Evolutionary conservation across 2,329 filamentous ascomycete species (phyloP).

Genomic region (Corinectria fuckeliana): DNA sequence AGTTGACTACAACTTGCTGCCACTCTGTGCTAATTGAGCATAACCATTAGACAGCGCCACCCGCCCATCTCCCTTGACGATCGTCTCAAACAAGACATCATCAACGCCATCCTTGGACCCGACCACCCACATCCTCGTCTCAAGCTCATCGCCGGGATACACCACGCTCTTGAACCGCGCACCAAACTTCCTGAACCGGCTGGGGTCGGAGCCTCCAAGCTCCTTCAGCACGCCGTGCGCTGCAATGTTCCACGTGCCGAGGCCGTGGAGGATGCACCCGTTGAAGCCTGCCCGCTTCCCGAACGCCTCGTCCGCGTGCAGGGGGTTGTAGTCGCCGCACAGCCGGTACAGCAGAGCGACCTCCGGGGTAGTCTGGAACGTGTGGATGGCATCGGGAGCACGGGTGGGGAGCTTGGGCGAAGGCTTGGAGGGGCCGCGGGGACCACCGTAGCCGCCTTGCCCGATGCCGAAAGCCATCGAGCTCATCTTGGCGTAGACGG

Average conservation of each 20-base stretch:
- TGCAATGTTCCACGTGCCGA: constrained; percentile 56
- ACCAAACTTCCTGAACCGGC: constrained; percentile 49
- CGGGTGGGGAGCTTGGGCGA: constrained; percentile 42
- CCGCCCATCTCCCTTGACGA: constrained; percentile 46
- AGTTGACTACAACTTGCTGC: constrained; percentile 36
- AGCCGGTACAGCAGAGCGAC: constrained; percentile 51
- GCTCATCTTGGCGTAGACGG: constrained; percentile 47
- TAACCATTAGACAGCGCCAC: constrained; percentile 47
- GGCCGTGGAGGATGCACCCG: constrained; percentile 53
- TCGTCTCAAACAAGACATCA: constrained; percentile 48
- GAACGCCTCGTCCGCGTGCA: constrained; percentile 52
- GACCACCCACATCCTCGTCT: constrained; percentile 52
- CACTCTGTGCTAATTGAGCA: constrained; percentile 38
- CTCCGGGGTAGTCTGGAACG: constrained; percentile 47
- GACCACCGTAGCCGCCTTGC: constrained; percentile 53
- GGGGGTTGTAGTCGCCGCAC: constrained; percentile 57
- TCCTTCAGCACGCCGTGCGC: constrained; percentile 50
- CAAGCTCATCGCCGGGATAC: constrained; percentile 53
- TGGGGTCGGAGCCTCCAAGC: constrained; percentile 49
- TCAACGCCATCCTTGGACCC: constrained; percentile 41
- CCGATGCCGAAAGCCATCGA: constrained; percentile 52
- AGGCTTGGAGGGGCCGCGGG: constrained; percentile 46
- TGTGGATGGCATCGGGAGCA: constrained; percentile 46
- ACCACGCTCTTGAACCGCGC: constrained; percentile 55
- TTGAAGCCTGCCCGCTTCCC: constrained; percentile 52